Evolutionary conservation across 352 stramenopile genomes (phyloP), one percentile per base, ranked within the genome.

Genomic region (Pythium rishiriense): DNA sequence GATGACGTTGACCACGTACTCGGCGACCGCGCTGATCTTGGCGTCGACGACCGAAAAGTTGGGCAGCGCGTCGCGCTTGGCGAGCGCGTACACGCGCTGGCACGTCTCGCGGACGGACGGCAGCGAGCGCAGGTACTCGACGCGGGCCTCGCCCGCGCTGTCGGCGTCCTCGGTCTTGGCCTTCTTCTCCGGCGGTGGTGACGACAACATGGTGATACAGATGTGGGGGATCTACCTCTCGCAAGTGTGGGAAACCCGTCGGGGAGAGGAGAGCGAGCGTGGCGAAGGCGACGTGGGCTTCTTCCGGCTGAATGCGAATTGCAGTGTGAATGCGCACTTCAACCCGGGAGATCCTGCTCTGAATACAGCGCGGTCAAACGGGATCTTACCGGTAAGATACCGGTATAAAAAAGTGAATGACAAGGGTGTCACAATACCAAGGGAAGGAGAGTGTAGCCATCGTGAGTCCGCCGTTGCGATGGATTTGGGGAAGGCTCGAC

Each of bases 1-100:
- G 48, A 91, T 91, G 17, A 88, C 68, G 41, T 64, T 35, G 50
- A 94, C 69, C 35, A 96, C 83, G 59, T 90, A 96, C 45, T 90
- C 75, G 21, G 80, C 87, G 6, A 91, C 69, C 5, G 66, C 66
- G 4, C 71, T 67, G 11, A 94, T 70, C 65, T 90, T 91, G 29
- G 53, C 58, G n/a, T 72, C 60, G 37, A 80, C 64, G 26, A 94
- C 69, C 14, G 62, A 69, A 62, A 96, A 96, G 65, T 88, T 70
- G 46, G 79, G 73, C 43, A 91, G 59, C 64, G 74, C 64, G 69
- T 90, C 55, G 1, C 73, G 58, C 50, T 80, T 75, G 0, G 70
- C 85, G 2, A 91, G 73, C 43, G 69, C 66, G 37, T 85, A 76
- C 15, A 96, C 84, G 49, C 76, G 79, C 50, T 84, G 71, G 73